A percentile compares a stretch with the other conserved stretches of the same genome.
These are phyloP conservation scores for Strobilomyces echinocephalus DNA, from an alignment of 768 basidiomycete genomes.

Conservation along the genomic window DNA sequence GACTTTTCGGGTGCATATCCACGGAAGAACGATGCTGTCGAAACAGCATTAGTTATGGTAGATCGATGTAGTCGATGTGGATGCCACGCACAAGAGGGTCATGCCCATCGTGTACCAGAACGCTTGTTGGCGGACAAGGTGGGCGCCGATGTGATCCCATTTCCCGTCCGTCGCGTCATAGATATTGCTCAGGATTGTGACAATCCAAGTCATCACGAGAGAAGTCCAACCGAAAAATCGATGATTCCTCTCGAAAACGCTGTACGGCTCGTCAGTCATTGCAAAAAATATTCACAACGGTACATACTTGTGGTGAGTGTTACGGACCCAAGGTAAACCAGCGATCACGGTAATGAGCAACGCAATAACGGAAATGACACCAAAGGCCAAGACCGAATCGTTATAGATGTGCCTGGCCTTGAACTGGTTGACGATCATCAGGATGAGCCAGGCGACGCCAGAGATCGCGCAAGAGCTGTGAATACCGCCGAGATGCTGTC, in stretches of 20 bases:
- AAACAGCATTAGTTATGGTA: constrained; percentile 1
- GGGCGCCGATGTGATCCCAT: constrained; percentile 53
- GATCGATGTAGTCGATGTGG: neutral
- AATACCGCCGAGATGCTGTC: constrained; percentile 72
- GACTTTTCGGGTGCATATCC: constrained; percentile 72
- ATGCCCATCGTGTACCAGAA: constrained; percentile 75
- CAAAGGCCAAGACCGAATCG: constrained; percentile 55
- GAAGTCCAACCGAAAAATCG: constrained; percentile 74
- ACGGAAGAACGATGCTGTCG: constrained; percentile 62
- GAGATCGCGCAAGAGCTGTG: constrained; percentile 73
- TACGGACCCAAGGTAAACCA: constrained; percentile 77
- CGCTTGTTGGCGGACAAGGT: constrained; percentile 63
- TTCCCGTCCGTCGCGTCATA: constrained; percentile 51
- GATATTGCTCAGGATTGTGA: constrained; percentile 62
- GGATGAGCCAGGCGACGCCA: constrained; percentile 64
- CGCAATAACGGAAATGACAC: constrained; percentile 52
- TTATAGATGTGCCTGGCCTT: constrained; percentile 44
- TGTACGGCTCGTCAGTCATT: constrained; percentile 21
- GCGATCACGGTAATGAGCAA: constrained; percentile 57
- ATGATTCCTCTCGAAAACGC: constrained; percentile 77
- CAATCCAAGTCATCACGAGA: constrained; percentile 56
- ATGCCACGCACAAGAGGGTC: constrained; percentile 58
- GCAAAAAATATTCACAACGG: neutral
- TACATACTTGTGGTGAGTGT: constrained; percentile 73
- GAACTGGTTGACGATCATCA: constrained; percentile 57